Evolutionary conservation across 2,329 filamentous ascomycete genomes (phyloP).

Genomic region (Sporothrix protearum): DNA sequence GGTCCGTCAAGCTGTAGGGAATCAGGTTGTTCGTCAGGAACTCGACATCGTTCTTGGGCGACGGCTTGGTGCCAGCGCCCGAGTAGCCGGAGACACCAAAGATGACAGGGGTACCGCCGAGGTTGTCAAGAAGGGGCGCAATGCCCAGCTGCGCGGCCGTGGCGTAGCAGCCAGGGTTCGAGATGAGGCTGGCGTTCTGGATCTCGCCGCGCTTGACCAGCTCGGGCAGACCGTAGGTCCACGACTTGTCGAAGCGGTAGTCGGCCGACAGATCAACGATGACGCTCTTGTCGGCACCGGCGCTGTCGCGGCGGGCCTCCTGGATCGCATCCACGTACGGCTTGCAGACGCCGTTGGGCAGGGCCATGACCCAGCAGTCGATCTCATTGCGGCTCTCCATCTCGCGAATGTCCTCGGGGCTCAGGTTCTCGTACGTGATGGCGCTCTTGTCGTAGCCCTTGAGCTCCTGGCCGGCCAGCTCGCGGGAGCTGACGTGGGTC

Average conservation of each 20-base stretch:
- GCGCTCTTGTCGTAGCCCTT: constrained; percentile 88
- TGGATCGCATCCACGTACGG: constrained; percentile 89
- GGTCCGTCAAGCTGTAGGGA: constrained; percentile 85
- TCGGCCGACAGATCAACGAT: constrained; percentile 96
- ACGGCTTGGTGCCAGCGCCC: constrained; percentile 90
- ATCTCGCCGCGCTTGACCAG: constrained; percentile 74
- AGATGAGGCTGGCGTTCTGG: constrained; percentile 73
- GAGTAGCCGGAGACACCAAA: constrained; percentile 95
- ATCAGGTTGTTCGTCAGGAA: constrained; percentile 83
- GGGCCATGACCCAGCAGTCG: constrained; percentile 96
- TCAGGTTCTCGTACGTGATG: constrained; percentile 87
- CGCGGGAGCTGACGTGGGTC: constrained; percentile 86
- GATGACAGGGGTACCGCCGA: constrained; percentile 74
- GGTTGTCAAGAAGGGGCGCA: constrained; percentile 70
- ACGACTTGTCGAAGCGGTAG: constrained; percentile 80
- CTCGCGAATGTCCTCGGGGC: constrained; percentile 76
- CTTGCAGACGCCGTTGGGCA: constrained; percentile 92
- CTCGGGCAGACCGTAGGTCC: constrained; percentile 91
- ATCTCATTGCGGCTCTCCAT: constrained; percentile 82
- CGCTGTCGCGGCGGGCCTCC: constrained; percentile 53
- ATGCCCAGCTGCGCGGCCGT: constrained; percentile 90
- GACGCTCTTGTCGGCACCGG: constrained; percentile 56
- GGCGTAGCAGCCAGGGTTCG: constrained; percentile 93
- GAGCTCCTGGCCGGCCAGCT: constrained; percentile 81
- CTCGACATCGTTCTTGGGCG: constrained; percentile 86